Base-by-base conservation (phyloP, 805 yeast genomes). In the Scheffersomyces coipomensis region DNA sequence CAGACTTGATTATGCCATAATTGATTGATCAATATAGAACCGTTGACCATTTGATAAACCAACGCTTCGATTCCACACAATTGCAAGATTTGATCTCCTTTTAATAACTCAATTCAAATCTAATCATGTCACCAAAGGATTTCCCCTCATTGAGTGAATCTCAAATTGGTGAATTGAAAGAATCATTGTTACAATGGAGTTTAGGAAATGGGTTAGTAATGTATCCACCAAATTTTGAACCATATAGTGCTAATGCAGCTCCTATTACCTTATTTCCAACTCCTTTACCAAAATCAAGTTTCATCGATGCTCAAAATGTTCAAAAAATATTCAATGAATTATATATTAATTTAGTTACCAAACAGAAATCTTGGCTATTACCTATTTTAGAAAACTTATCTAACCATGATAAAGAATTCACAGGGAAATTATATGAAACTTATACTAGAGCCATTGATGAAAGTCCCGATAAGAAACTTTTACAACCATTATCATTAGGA, bases 191-290 rank as follows among this genome's bases (percentile, higher is more conserved):
- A 35, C 96, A 89, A 47, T 89, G 93, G 87, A 71, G 85, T 5
- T 63, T 90, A 35, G 74, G 84, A 35, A 79, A 88, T 62, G 97
- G 97, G 2, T 68, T 90, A 32, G 75, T 81, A n/a, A 83, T 90
- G 81, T 83, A 86, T 51, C 88, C 89, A 1, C 80, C 83, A 1
- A 68, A 73, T 19, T 79, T 71, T 51, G 45, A 65, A 10, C 45
- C 53, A 17, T 72, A 64, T 49, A 60, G 64, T 35, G 75, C 75
- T n/a, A 66, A 66, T 30, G 75, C 75, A 37, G 96, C 97, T 1
- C 99, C 99, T 27, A 81, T 88, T 8, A 93, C 99, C 1, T 53
- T 91, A 21, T 88, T 72, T 54, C 99, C 99, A 4, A 85, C 97
- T 0, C 96, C 96, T 5, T 81, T 89, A 47, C 91, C 97, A 3